Base-by-base conservation (phyloP, 2,329 filamentous ascomycete genomes). In the Aureobasidium pullulans region DNA sequence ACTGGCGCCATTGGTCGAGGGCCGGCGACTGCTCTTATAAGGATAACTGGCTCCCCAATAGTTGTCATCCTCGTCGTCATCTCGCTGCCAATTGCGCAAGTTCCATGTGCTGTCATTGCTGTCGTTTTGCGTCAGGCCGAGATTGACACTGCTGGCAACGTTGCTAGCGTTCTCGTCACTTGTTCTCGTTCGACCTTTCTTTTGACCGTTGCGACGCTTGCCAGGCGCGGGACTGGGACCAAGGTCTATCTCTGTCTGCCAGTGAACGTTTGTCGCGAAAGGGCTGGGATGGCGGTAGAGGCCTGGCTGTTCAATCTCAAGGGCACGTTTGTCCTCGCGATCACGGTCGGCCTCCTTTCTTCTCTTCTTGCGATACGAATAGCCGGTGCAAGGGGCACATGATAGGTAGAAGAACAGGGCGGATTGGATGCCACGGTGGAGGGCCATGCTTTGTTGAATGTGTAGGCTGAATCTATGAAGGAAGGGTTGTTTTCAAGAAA, bases 241-340 rank as follows among this genome's bases (percentile, higher is more conserved):
- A 74, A 92, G 81, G 63, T 79, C 80, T 64, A 96, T 95, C 73
- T 96, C 92, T 69, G 94, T 88, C 34, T 82, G 78, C 92, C 92
- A 96, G 74, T 89, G 90, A 11, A 87, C 86, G 68, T 96, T 96
- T 31, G 90, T 96, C 68, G 86, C 87, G 67, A 90, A 94, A 90
- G 89, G 46, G 85, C 84, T 1, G 88, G 91, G 69, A 67, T 96
- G 91, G 53, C 84, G 81, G 72, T 96, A 94, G 10, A 84, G 73
- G 42, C 83, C 84, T 0, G 89, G 89, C 70, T 91, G 84, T 64
- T 90, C 84, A 58, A 81, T 81, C 65, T 88, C 82, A 60, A 85
- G 73, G 61, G 79, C 82, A 47, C 81, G 80, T 70, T 88, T 86
- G 65, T 87, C 83, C 65, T 82, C 78, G 60, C 85, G 81, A 62